These are phyloP conservation scores for Collybiopsis confluens DNA, from an alignment of 768 basidiomycete genomes.

Conservation along the genomic window DNA sequence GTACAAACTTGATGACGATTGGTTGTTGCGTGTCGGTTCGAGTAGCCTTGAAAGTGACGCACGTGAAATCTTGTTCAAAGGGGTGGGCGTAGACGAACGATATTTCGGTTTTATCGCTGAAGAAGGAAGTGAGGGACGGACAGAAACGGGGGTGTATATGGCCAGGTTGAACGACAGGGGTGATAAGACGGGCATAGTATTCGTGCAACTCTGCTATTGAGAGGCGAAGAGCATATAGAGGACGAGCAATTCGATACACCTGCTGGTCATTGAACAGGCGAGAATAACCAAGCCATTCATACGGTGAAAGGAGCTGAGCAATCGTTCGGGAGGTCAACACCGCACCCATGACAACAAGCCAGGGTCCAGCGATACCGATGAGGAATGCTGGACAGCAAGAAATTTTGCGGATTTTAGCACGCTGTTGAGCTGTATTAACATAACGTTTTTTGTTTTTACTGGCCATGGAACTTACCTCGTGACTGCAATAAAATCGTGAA, in stretches of 20 bases:
- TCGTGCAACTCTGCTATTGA: slow-evolving; percentile 10
- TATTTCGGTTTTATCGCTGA: neutral
- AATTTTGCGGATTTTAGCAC: slow-evolving; percentile 5
- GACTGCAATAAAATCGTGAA: neutral
- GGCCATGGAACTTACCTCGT: slow-evolving; percentile 7
- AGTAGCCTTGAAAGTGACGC: slow-evolving; percentile 20
- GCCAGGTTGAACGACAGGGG: neutral
- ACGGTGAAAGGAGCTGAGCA: slow-evolving; percentile 29
- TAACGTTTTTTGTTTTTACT: neutral
- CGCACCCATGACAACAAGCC: slow-evolving; percentile 28
- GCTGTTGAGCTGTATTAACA: slow-evolving; percentile 8
- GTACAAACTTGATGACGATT: slow-evolving; percentile 31
- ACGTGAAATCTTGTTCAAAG: slow-evolving; percentile 15
- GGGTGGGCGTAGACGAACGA: slow-evolving; percentile 17
- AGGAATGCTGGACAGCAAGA: slow-evolving; percentile 30
- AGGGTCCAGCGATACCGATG: slow-evolving; percentile 27
- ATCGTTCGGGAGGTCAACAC: slow-evolving; percentile 20
- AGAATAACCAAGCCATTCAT: slow-evolving; percentile 23
- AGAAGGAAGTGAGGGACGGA: slow-evolving; percentile 17
- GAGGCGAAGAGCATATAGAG: slow-evolving; percentile 21
- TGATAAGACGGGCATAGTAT: slow-evolving; percentile 18
- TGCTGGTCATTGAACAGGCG: slow-evolving; percentile 17
- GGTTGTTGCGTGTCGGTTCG: neutral
- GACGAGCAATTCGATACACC: slow-evolving; percentile 14
- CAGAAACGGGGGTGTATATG: slow-evolving; percentile 17